phyloP scores from a whole-genome alignment of 2,329 filamentous ascomycete genomes.

The Pyrenochaeta sp. region DNA sequence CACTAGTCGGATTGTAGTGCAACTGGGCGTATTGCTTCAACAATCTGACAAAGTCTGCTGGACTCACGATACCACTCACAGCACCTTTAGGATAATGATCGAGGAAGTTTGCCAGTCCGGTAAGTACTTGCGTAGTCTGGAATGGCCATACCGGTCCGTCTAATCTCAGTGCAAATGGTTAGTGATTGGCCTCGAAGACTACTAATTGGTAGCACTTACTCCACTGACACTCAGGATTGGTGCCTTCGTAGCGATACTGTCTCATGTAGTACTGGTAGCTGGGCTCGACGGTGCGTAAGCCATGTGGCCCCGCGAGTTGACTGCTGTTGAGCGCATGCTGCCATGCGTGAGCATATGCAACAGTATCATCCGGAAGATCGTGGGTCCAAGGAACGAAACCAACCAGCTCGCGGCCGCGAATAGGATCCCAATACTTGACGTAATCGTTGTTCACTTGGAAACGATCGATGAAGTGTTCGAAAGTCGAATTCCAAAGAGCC shows the following conservation, averaged over 20 bases:
- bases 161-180: not conserved
- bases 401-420: constrained; percentile 54
- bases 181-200: too few relatives aligned
- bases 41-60: constrained; percentile 46
- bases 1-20: constrained; percentile 47
- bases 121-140: constrained; percentile 52
- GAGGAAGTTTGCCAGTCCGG: constrained; percentile 53
- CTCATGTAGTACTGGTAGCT: constrained; percentile 56
- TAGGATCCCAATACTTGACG: constrained; percentile 51
- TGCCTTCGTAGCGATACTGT: constrained; percentile 51
- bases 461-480: constrained; percentile 55
- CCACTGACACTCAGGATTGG: constrained; percentile 54
- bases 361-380: constrained; percentile 50
- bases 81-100: constrained; percentile 48
- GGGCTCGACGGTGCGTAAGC: constrained; percentile 54
- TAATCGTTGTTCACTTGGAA: constrained; percentile 49
- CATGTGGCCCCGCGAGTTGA: constrained; percentile 45
- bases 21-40: constrained; percentile 51
- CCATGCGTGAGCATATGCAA: constrained; percentile 49
- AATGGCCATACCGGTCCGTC: constrained; percentile 55
- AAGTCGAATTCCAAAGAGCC: constrained; percentile 54
- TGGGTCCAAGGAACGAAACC: constrained; percentile 55
- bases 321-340: constrained; percentile 46
- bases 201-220: constrained; percentile 20
- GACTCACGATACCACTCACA: constrained; percentile 30